Base-by-base conservation (phyloP, 1,284 basidiomycete genomes). In the Cerrena zonata region DNA sequence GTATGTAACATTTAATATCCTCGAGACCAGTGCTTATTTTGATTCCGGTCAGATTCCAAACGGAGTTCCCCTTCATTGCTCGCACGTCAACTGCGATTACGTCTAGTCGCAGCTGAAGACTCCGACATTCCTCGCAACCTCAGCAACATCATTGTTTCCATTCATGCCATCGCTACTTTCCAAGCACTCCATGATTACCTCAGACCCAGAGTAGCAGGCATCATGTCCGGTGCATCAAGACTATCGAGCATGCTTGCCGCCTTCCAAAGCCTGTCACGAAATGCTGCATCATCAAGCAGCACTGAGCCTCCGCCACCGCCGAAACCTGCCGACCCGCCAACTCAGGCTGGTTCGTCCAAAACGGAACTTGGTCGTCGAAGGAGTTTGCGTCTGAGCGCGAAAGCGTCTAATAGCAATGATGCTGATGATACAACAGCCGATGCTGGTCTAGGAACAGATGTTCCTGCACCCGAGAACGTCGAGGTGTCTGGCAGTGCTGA, bases 141-240 rank as follows among this genome's bases (percentile, higher is more conserved):
- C 51, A 86, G 88, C 58, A 91, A 91, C 56, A 89, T 97, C 58
- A 89, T 92, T 43, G 90, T 96, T 30, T 96, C 93, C 2, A 95
- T 97, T 53, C 94, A 96, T 63, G 94, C 93, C 2, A 95, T 97
- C 53, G 94, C 94, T 0, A 95, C 93, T 0, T 92, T 97, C 76
- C 91, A 94, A 67, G 91, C 93, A 0, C 77, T 97, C 26, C 91
- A 95, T 61, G 93, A 95, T 66, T 97, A 96, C 65, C 79, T 97
- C 11, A 85, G 92, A 0, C 94, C 94, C 15, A 79, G 92, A 5
- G 85, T 97, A 21, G 77, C 91, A n/a, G 90, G 91, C 5, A 68
- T 88, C 4, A 68, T 84, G 44, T 77, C 78, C 5, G 73, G 77
- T 52, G 76, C 80, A 24, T 84, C 86, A 13, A 79, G 91, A 12